Conservation (phyloP, 148 eudicot species). For the Euryodendron excelsum region DNA sequence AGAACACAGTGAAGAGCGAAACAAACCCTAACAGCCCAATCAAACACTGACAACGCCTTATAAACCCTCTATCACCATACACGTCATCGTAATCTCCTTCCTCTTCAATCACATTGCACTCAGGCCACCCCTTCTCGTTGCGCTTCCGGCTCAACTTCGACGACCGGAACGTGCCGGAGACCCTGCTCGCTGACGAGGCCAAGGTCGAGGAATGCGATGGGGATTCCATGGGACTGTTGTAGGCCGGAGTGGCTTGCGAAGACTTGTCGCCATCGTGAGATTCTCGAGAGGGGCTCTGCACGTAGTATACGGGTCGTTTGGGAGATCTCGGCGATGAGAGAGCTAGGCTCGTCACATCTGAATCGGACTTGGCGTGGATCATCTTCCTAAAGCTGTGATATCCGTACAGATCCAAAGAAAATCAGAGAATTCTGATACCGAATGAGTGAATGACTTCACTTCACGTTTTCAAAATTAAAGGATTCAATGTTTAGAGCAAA, state of each 20-base stretch:
- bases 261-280: conserved; percentile 79
- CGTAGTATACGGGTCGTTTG: conserved; percentile 63
- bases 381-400: conserved; percentile 29
- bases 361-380: conserved; percentile 76
- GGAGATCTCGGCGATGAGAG: conserved; percentile 86
- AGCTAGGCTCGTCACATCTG: conserved; percentile 79
- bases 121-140: conserved; percentile 25
- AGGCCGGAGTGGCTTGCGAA: conserved; percentile 67
- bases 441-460: not conserved
- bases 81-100: conserved; percentile 25
- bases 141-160: conserved; percentile 28
- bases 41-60: conserved; percentile 24
- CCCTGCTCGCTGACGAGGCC: conserved; percentile 41
- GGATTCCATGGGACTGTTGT: conserved; percentile 47
- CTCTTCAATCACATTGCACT: conserved; percentile 39
- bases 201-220: conserved; percentile 27
- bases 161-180: conserved; percentile 33
- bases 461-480: not conserved
- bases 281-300: conserved; percentile 87
- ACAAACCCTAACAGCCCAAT: conserved; percentile 26
- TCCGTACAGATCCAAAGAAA: not conserved
- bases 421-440: not conserved
- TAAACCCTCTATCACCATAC: conserved; percentile 13
- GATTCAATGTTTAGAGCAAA: not conserved
- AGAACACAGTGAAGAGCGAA: conserved; percentile 30